These are phyloP conservation scores for Aureobasidium sp. DNA, from an alignment of 2,329 filamentous ascomycete genomes.

Conservation along the genomic window DNA sequence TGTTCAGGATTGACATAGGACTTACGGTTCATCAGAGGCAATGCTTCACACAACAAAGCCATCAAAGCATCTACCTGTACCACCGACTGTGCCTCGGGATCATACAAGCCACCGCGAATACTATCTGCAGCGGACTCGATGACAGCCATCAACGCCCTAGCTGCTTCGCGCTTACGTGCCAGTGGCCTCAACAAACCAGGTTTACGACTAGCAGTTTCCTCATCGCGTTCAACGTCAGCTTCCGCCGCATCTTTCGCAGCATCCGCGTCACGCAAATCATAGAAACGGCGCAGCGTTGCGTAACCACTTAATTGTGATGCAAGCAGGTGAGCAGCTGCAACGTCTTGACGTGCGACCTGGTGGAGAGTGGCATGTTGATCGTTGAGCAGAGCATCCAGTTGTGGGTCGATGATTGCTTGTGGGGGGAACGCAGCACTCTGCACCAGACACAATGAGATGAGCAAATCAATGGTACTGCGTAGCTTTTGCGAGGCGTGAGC, in stretches of 20 bases:
- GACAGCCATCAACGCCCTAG: slow-evolving; percentile 67
- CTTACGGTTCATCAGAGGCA: slow-evolving; percentile 61
- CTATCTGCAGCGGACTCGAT: slow-evolving; percentile 81
- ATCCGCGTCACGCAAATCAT: slow-evolving; percentile 74
- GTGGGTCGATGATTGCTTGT: slow-evolving; percentile 60
- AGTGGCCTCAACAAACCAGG: slow-evolving; percentile 38
- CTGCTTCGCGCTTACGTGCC: slow-evolving; percentile 59
- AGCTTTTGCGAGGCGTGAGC: slow-evolving; percentile 72
- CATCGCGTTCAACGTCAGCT: neutral
- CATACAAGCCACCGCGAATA: slow-evolving; percentile 83
- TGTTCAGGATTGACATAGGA: neutral
- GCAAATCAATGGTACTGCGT: slow-evolving; percentile 73
- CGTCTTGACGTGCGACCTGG: slow-evolving; percentile 62
- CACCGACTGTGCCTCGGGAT: slow-evolving; percentile 69
- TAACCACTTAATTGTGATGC: slow-evolving; percentile 86
- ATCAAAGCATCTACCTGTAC: slow-evolving; percentile 87
- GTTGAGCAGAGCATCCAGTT: slow-evolving; percentile 60
- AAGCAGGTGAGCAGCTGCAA: slow-evolving; percentile 73
- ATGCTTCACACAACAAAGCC: slow-evolving; percentile 71
- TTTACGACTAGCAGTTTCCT: slow-evolving; percentile 18
- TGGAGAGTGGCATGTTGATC: slow-evolving; percentile 65
- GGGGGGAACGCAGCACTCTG: slow-evolving; percentile 76
- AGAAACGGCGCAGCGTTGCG: slow-evolving; percentile 82
- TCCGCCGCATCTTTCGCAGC: slow-evolving; percentile 17
- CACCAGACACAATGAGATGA: slow-evolving; percentile 79